Evolutionary conservation across 257 asterid genomes (phyloP).

Genomic region (Anisodus acutangulus): DNA sequence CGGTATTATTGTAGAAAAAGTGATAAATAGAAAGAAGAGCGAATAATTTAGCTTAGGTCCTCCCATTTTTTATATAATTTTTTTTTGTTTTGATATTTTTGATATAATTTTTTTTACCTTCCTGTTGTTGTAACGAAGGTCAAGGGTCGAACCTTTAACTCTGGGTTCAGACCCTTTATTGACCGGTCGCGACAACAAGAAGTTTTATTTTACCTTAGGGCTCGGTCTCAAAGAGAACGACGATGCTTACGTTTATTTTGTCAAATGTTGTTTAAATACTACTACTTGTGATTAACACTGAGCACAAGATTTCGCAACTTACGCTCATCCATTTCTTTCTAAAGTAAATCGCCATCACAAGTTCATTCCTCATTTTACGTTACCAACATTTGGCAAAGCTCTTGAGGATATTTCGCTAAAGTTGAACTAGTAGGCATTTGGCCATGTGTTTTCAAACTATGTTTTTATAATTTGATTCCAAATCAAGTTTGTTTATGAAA

Average conservation of each 20-base stretch:
- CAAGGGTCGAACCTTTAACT: slow-evolving; percentile 39
- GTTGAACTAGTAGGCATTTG: not conserved
- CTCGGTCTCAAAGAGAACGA: slow-evolving; percentile 2
- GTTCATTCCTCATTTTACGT: not conserved
- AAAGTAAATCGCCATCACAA: slow-evolving; percentile 4
- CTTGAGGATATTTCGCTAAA: not conserved
- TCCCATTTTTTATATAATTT: slow-evolving; percentile 30
- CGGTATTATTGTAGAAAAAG: slow-evolving; percentile 40
- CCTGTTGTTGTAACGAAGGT: not conserved
- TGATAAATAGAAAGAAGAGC: slow-evolving; percentile 38
- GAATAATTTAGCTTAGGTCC: slow-evolving; percentile 18
- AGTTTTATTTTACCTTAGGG: slow-evolving; percentile 3
- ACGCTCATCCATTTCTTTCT: not conserved
- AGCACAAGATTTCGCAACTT: not conserved
- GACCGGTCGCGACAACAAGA: slow-evolving; percentile 19
- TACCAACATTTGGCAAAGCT: not conserved
- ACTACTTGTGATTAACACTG: not conserved
- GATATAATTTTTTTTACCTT: not conserved
- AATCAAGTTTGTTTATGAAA: no score
- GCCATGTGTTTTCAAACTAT: no score
- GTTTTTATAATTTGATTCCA: no score
- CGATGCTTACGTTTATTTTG: not conserved
- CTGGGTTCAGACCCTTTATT: slow-evolving; percentile 39
- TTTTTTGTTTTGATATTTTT: not conserved
- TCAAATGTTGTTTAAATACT: slow-evolving; percentile 12